Conservation (phyloP, 2,329 filamentous ascomycete genomes). For the Tolypocladium capitatum region DNA sequence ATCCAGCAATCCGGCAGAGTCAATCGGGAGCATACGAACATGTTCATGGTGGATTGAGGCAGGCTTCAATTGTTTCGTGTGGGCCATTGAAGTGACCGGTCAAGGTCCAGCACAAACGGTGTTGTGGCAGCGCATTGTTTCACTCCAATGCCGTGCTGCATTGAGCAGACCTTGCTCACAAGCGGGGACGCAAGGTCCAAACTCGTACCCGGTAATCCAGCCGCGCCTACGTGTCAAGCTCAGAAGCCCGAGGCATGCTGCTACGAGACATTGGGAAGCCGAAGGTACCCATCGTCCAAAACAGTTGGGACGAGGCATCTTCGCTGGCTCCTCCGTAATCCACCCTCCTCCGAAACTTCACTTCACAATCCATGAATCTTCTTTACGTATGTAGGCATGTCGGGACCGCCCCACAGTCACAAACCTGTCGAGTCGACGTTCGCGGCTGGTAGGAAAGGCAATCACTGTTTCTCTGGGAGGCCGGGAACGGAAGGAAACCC, state of each 20-base stretch:
- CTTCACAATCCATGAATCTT: not conserved
- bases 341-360: not conserved
- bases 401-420: conserved; percentile 39
- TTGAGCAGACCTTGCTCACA: not conserved
- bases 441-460: conserved; percentile 34
- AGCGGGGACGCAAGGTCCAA: not conserved
- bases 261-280: not conserved
- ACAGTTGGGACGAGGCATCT: not conserved
- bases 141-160: not conserved
- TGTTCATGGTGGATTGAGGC: not conserved
- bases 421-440: conserved; percentile 23
- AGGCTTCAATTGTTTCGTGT: not conserved
- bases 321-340: too few species aligned
- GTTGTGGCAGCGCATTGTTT: not conserved
- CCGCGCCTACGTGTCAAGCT: not conserved
- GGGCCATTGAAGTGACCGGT: not conserved
- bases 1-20: not conserved
- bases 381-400: conserved; percentile 17
- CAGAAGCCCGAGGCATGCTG: not conserved
- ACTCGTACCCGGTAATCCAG: not conserved
- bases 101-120: not conserved
- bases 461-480: conserved; percentile 33
- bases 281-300: not conserved
- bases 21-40: not conserved
- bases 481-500: conserved; percentile 44